Evolutionary conservation across 345 rosid genomes (phyloP).

Genomic region (Eucalyptus decipiens): DNA sequence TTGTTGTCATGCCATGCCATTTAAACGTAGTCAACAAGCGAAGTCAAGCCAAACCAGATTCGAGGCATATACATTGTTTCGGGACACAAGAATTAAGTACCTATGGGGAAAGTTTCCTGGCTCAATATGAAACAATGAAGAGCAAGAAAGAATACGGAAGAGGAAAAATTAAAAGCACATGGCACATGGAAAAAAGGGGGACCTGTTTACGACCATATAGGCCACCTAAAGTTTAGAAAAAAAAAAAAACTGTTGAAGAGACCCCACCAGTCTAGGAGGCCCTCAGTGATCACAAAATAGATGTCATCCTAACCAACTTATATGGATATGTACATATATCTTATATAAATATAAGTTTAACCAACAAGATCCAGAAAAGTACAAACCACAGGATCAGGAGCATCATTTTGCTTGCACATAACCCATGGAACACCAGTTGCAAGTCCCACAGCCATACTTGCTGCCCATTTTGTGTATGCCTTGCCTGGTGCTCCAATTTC

Average conservation of each 20-base stretch:
- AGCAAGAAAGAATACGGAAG: background rate
- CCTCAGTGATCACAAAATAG: background rate
- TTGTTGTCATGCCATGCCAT: no score
- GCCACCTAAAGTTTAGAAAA: background rate
- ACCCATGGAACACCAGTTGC: conserved; percentile 43
- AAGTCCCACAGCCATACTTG: conserved; percentile 30
- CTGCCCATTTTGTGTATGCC: conserved; percentile 31
- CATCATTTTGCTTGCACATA: conserved; percentile 44
- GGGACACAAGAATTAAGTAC: background rate
- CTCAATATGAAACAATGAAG: background rate
- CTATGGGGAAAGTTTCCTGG: background rate
- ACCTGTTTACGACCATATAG: background rate
- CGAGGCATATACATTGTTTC: background rate
- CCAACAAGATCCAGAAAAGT: background rate
- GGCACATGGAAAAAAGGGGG: background rate
- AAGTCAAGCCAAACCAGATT: background rate
- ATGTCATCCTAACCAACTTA: background rate
- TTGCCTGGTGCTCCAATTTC: background rate
- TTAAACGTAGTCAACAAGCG: background rate
- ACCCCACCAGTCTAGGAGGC: background rate
- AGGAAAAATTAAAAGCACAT: background rate
- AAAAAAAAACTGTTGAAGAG: background rate
- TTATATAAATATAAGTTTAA: background rate
- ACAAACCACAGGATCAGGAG: conserved; percentile 31
- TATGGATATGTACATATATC: no score